These are phyloP conservation scores for Penicillium brasilianum DNA, from an alignment of 2,329 filamentous ascomycete genomes.

Conservation along the genomic window DNA sequence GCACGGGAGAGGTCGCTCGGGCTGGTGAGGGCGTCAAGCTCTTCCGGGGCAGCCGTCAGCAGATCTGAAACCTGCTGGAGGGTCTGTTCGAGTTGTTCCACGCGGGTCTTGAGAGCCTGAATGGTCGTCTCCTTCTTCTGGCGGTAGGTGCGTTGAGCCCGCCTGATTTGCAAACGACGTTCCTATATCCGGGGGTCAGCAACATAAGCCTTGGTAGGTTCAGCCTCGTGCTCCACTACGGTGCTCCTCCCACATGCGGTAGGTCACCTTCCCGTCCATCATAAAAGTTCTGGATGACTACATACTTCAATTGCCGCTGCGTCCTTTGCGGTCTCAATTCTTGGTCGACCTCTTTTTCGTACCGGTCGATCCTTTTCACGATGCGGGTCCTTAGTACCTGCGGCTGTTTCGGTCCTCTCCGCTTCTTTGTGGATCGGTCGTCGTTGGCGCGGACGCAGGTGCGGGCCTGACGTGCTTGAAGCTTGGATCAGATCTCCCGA, in stretches of 20 bases:
- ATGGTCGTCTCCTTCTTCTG: constrained; percentile 85
- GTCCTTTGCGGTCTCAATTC: constrained; percentile 26
- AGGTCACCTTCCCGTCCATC: not conserved
- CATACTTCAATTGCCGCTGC: constrained; percentile 30
- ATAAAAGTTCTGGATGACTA: not conserved
- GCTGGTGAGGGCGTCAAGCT: not conserved
- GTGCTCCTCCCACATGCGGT: not conserved
- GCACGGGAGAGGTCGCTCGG: constrained; percentile 15
- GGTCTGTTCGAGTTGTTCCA: constrained; percentile 66
- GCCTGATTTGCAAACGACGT: constrained; percentile 82
- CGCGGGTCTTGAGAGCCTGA: constrained; percentile 70
- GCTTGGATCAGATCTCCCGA: not conserved
- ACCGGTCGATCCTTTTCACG: constrained; percentile 15
- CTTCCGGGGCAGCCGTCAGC: constrained; percentile 7
- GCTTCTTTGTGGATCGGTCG: constrained; percentile 3
- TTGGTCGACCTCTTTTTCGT: constrained; percentile 31
- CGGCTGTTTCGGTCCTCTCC: constrained; percentile 18
- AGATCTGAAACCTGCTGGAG: constrained; percentile 28
- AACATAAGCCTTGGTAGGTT: not conserved
- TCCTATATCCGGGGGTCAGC: constrained; percentile 26
- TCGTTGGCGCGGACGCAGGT: constrained; percentile 5
- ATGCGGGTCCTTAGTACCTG: constrained; percentile 5
- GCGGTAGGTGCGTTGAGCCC: constrained; percentile 84
- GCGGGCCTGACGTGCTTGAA: constrained; percentile 15
- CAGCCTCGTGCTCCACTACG: not conserved